phyloP scores from a whole-genome alignment of 495 filamentous ascomycete genomes.

The Hypoxylon cercidicola region DNA sequence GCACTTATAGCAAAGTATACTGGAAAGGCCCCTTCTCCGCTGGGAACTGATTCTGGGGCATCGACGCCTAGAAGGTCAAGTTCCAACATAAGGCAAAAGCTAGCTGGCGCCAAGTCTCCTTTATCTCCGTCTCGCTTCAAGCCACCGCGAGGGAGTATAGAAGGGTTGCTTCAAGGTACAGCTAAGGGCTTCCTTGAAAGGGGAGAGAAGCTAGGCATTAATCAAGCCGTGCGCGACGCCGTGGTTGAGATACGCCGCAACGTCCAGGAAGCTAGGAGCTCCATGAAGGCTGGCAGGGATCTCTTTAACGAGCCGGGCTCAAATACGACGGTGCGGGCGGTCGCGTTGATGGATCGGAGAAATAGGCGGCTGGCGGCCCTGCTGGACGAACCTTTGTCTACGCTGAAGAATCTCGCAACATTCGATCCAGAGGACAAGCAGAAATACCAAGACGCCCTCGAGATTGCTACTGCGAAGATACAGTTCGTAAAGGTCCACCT shows the following conservation, averaged over 20 bases:
- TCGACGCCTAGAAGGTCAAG: conserved; percentile 38
- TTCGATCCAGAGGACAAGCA: conserved; percentile 49
- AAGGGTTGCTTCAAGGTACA: conserved; percentile 84
- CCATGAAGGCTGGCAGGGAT: conserved; percentile 42
- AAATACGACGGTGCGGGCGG: conserved; percentile 40
- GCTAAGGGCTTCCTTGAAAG: conserved; percentile 83
- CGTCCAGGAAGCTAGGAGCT: conserved; percentile 56
- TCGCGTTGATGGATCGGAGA: conserved; percentile 69
- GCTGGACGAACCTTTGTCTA: conserved; percentile 75
- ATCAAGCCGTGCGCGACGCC: conserved; percentile 89
- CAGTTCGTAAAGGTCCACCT: conserved; percentile 83
- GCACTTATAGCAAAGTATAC: conserved; percentile 87
- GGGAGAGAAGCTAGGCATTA: conserved; percentile 87
- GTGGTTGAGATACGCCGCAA: conserved; percentile 77
- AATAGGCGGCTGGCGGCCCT: conserved; percentile 78
- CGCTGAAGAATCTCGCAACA: conserved; percentile 66
- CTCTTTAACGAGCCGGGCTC: conserved; percentile 43
- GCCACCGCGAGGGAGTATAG: conserved; percentile 72
- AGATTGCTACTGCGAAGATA: conserved; percentile 74
- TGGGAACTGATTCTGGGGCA: conserved; percentile 46
- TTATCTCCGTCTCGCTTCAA: conserved; percentile 69
- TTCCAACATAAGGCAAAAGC: conserved; percentile 35
- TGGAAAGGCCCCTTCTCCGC: conserved; percentile 67
- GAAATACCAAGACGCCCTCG: conserved; percentile 60
- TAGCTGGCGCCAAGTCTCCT: conserved; percentile 57